Evolutionary conservation across 495 filamentous ascomycete genomes (phyloP), one percentile per base, ranked within the genome.

Genomic region (Mytilinidion resinicola): DNA sequence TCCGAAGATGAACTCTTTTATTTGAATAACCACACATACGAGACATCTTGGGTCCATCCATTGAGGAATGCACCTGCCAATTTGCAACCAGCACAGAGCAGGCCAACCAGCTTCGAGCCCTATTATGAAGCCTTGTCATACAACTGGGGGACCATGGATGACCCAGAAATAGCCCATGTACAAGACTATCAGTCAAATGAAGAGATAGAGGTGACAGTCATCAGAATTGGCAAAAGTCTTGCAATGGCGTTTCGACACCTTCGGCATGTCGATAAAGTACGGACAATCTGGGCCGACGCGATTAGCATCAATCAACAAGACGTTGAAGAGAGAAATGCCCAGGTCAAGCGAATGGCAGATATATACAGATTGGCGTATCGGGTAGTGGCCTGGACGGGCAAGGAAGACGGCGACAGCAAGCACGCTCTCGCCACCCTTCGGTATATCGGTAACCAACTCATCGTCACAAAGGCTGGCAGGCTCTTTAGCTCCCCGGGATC

Each of bases 121-220:
- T n/a, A n/a, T n/a, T 57, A 49, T 35, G 54, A 57, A 15, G 54
- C 54, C 9, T 30, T 52, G 20, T 57, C 54, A 11, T 57, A 57
- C 33, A 17, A 21, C 49, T 57, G 54, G 54, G 54, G 54, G 14
- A 35, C 36, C 50, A 12, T n/a, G 2, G 25, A 17, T 39, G 5
- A 52, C 30, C 9, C 15, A 36, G 9, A 9, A n/a, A 9, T n/a
- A 9, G 17, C 21, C 21, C 36, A 43, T 46, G 9, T 19, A 38
- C 15, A 55, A 42, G 21, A 12, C 15, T 9, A 15, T 20, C 41
- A 11, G 33, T 15, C n/a, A n/a, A n/a, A n/a, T n/a, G n/a, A n/a
- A n/a, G n/a, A n/a, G n/a, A n/a, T n/a, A n/a, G 9, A 11, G 17
- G 10, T 8, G 19, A 10, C 11, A 10, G 11, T 38, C 37, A 9